Conservation (phyloP, 495 filamentous ascomycete species). For the Pseudevernia furfuracea region DNA sequence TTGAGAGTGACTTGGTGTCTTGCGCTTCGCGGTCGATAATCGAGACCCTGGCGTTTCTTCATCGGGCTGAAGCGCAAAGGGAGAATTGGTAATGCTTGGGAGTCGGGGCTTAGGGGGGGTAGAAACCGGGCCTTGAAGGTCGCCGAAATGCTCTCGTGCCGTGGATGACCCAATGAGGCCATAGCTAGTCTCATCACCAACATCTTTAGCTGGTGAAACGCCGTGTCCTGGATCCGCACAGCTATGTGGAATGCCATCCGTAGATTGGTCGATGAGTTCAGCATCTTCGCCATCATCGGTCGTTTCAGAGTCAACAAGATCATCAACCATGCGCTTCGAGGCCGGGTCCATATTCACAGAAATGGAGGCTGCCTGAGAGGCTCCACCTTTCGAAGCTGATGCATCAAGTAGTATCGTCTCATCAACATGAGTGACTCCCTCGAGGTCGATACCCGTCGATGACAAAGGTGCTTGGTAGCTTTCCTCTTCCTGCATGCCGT, state of each 20-base stretch:
- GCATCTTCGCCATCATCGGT: conserved; percentile 38
- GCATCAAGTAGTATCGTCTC: conserved; percentile 28
- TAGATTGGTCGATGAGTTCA: not conserved
- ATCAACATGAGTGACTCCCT: conserved; percentile 36
- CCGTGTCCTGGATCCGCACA: not conserved
- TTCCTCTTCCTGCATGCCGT: conserved; percentile 43
- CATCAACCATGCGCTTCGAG: conserved; percentile 41
- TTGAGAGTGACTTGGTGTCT: conserved; percentile 15
- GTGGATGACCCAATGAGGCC: conserved; percentile 17
- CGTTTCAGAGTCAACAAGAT: conserved; percentile 51
- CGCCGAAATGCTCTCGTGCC: conserved; percentile 13
- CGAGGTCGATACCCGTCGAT: conserved; percentile 37
- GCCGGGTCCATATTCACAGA: conserved; percentile 38
- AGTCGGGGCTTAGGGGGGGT: conserved; percentile 28
- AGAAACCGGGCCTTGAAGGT: conserved; percentile 17
- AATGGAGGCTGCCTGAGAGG: conserved; percentile 41
- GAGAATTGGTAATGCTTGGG: conserved; percentile 44
- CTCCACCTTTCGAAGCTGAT: conserved; percentile 33
- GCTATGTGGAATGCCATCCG: not conserved
- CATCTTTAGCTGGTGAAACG: not conserved
- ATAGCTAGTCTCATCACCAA: conserved; percentile 22
- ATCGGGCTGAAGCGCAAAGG: conserved; percentile 30
- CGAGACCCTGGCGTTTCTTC: conserved; percentile 31
- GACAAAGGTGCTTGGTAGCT: conserved; percentile 21
- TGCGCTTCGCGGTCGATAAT: conserved; percentile 19